Base-by-base conservation (phyloP, 352 stramenopile genomes). In the Peronospora farinosa region DNA sequence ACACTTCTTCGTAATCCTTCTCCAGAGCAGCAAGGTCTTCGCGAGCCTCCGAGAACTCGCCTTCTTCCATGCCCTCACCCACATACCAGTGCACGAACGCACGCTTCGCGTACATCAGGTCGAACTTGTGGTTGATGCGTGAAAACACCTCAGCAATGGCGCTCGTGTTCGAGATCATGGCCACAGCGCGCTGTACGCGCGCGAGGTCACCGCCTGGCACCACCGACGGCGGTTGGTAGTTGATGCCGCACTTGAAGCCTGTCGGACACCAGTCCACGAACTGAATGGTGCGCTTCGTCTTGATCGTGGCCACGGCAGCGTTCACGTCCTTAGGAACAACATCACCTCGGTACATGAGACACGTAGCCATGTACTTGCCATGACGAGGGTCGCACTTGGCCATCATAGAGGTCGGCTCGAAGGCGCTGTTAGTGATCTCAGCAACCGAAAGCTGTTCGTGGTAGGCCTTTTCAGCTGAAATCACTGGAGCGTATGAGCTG, bases 1-100 rank as follows among this genome's bases (percentile, higher is more conserved):
- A 97, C 54, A 99, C 96, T 67, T 99, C 96, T 63, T 99, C 96
- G 72, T 99, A 99, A 70, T 99, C 96, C 83, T 98, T 98, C 73
- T 64, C 54, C 42, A 64, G 21, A 45, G 60, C 54, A 40, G 60
- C 60, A 79, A 54, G 84, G 83, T 99, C 96, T 76, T 99, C 96
- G 76, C 96, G 94, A 31, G 96, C 97, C 67, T 99, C 96, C 55
- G 93, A 98, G 73, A 99, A 99, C 74, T 99, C 96, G 52, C 96
- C 96, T 76, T 99, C 96, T 72, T 99, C 97, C 96, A 99, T 99
- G 67, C 96, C 96, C 69, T 99, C 97, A 62, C 97, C 96, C 23
- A 99, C 96, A 63, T 98, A 98, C 96, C 96, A 99, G 83, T 99
- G 96, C 47, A 99, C 95, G 67, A 99, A 99, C 45, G 96, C 96